A percentile compares a stretch with the other conserved stretches of the same genome.
These are phyloP conservation scores for Neurospora tetraspora DNA, from an alignment of 495 filamentous ascomycete species.

Conservation along the genomic window DNA sequence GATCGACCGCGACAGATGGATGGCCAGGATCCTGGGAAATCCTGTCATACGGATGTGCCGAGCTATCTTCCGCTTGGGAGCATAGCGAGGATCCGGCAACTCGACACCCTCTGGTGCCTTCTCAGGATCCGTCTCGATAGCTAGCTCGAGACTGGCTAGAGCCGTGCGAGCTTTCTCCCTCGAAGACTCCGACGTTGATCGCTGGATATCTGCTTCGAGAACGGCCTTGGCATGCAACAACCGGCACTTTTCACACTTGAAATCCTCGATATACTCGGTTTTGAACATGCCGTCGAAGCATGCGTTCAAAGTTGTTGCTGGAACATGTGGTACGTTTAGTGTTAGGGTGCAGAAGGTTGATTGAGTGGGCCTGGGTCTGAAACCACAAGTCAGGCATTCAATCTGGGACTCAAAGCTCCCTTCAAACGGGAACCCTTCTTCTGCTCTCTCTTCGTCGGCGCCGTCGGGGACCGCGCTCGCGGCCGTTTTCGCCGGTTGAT, in stretches of 20 bases:
- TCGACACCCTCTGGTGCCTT: constrained; percentile 54
- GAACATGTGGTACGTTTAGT: constrained; percentile 73
- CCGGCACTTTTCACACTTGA: constrained; percentile 85
- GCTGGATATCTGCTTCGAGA: constrained; percentile 25
- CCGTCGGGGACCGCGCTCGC: constrained; percentile 10
- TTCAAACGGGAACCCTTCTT: constrained; percentile 78
- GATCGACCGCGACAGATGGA: constrained; percentile 89
- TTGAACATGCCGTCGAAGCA: constrained; percentile 95
- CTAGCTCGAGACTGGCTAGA: constrained; percentile 44
- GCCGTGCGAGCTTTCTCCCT: constrained; percentile 35
- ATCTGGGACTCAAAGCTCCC: constrained; percentile 84
- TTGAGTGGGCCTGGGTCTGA: constrained; percentile 71
- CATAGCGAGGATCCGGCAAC: constrained; percentile 61
- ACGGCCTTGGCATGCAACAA: constrained; percentile 57
- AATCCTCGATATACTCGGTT: constrained; percentile 92
- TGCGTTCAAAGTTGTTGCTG: constrained; percentile 36
- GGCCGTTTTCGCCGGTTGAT: constrained; percentile 1
- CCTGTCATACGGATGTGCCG: constrained; percentile 73
- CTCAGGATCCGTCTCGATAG: constrained; percentile 72
- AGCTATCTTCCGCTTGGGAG: constrained; percentile 75
- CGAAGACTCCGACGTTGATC: constrained; percentile 36
- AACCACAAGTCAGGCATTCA: constrained; percentile 80
- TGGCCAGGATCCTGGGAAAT: constrained; percentile 80
- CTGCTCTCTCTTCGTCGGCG: constrained; percentile 29
- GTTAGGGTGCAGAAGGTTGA: constrained; percentile 89